A percentile compares a stretch with the other conserved stretches of the same genome.
Evolutionary conservation across 2,329 filamentous ascomycete species (phyloP).

Genomic region (Clonostachys chloroleuca): DNA sequence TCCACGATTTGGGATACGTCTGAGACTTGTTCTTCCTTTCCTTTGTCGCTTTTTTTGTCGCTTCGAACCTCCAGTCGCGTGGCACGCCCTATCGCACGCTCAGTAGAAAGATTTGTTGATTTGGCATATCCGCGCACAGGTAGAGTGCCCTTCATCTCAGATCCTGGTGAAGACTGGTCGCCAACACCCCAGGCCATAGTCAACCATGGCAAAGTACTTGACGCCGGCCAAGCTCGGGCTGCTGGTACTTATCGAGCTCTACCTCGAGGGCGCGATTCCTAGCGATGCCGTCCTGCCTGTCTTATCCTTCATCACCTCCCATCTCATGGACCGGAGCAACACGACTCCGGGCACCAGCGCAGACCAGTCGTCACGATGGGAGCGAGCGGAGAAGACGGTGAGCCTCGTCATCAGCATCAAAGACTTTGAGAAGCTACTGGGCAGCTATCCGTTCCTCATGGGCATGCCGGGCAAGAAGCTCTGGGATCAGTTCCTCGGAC

Average conservation of each 20-base stretch:
- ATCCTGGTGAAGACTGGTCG: too few relatives aligned
- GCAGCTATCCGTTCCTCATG: conserved; percentile 43
- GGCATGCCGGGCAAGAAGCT: conserved; percentile 71
- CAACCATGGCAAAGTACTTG: conserved; percentile 70
- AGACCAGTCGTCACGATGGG: conserved; percentile 33
- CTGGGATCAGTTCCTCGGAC: conserved; percentile 81
- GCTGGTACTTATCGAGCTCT: conserved; percentile 76
- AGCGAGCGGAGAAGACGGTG: conserved; percentile 42
- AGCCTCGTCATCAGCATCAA: conserved; percentile 49
- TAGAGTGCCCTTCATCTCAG: too few relatives aligned
- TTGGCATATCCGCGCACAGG: too few relatives aligned
- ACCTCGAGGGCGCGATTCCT: conserved; percentile 67
- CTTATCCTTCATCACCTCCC: conserved; percentile 73
- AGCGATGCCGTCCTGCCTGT: conserved; percentile 68
- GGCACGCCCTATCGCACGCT: too few relatives aligned
- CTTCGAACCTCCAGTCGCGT: too few relatives aligned
- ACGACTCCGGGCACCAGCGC: conserved; percentile 1
- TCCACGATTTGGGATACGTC: too few relatives aligned
- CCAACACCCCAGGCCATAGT: too few relatives aligned
- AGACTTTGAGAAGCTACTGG: conserved; percentile 56
- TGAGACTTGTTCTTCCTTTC: too few relatives aligned
- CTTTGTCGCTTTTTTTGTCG: too few relatives aligned
- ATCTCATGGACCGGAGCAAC: conserved; percentile 50
- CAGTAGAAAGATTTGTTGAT: too few relatives aligned
- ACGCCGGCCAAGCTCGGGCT: conserved; percentile 87